These are phyloP conservation scores for Cenococcum geophilum DNA, from an alignment of 495 filamentous ascomycete species.

Conservation along the genomic window DNA sequence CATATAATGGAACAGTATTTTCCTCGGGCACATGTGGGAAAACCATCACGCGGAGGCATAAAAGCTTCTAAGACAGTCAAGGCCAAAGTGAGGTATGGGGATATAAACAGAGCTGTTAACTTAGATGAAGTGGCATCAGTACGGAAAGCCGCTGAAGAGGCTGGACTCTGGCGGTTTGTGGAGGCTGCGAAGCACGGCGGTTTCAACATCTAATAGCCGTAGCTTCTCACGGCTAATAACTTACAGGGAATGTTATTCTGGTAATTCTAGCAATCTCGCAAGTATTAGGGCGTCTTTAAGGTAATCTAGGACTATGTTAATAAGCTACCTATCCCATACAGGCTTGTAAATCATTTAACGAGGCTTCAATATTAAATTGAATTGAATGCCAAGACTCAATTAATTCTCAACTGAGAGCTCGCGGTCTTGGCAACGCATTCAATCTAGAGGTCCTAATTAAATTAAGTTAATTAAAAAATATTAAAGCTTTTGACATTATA, in stretches of 20 bases:
- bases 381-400: too few species aligned
- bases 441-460: too few species aligned
- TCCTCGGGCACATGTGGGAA: slow-evolving; percentile 69
- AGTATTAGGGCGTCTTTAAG: too few species aligned
- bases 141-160: slow-evolving; percentile 55
- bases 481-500: too few species aligned
- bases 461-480: too few species aligned
- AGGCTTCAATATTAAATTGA: too few species aligned
- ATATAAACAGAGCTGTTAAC: slow-evolving; percentile 65
- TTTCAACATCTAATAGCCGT: slow-evolving; percentile 54
- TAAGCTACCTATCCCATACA: too few species aligned
- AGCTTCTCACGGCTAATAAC: background rate
- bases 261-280: background rate
- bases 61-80: slow-evolving; percentile 19
- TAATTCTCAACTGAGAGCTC: too few species aligned
- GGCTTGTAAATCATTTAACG: too few species aligned
- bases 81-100: slow-evolving; percentile 58
- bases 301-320: too few species aligned
- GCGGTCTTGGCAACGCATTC: too few species aligned
- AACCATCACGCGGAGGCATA: slow-evolving; percentile 42
- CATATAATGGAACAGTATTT: slow-evolving; percentile 65
- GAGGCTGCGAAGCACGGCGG: slow-evolving; percentile 63
- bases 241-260: background rate
- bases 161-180: slow-evolving; percentile 69
- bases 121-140: slow-evolving; percentile 57